phyloP scores from a whole-genome alignment of 2,329 filamentous ascomycete species.

The Fusarium tjaetaba region DNA sequence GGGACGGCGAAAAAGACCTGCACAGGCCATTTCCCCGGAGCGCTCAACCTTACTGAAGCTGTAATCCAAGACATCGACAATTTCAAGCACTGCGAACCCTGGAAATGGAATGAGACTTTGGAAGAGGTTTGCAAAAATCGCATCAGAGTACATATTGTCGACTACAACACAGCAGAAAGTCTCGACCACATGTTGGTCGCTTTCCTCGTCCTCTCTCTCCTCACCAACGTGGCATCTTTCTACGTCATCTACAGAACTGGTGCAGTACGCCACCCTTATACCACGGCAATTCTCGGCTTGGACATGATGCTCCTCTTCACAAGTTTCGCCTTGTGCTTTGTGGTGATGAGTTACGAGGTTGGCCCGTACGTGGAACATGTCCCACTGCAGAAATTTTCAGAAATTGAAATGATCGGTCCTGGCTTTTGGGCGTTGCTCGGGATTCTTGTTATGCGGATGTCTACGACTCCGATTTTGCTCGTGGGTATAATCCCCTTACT shows the following conservation, averaged over 20 bases:
- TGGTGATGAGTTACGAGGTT: conserved; percentile 35
- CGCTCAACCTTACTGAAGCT: conserved; percentile 30
- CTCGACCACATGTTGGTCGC: conserved; percentile 20
- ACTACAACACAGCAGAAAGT: conserved; percentile 10
- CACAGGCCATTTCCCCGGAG: conserved; percentile 18
- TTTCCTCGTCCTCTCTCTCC: conserved; percentile 23
- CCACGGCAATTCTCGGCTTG: not conserved
- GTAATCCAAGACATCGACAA: conserved; percentile 19
- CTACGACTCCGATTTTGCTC: conserved; percentile 22
- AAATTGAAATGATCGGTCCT: conserved; percentile 31
- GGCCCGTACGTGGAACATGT: conserved; percentile 23
- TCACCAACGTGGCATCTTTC: conserved; percentile 25
- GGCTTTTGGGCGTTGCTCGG: conserved; percentile 29
- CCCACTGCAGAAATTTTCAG: conserved; percentile 12
- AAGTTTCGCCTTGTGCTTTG: conserved; percentile 27
- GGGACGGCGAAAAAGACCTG: conserved; percentile 8
- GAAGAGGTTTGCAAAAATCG: not conserved
- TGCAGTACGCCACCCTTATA: not conserved
- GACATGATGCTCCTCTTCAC: conserved; percentile 33
- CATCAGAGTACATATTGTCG: conserved; percentile 15
- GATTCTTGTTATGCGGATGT: conserved; percentile 20
- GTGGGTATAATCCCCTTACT: not conserved
- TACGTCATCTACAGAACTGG: not conserved
- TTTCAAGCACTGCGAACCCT: not conserved
- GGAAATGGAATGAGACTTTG: not conserved